Evolutionary conservation across 2,329 filamentous ascomycete genomes (phyloP).

Genomic region (Talaromyces sp.): DNA sequence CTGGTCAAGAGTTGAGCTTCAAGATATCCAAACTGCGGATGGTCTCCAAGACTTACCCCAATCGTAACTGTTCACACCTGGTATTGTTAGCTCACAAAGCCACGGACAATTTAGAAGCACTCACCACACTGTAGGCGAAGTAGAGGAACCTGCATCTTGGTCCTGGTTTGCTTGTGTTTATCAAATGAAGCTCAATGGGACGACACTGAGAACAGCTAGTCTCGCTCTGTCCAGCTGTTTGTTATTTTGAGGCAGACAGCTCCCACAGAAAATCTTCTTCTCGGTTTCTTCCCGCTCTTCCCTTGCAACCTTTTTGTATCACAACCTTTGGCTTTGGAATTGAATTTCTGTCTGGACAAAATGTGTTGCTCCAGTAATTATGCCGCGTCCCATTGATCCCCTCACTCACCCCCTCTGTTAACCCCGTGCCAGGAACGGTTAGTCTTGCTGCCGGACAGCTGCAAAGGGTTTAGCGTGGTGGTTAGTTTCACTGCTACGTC

Average conservation of each 20-base stretch:
- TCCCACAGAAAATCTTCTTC: background rate
- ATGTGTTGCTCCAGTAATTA: background rate
- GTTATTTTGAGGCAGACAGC: background rate
- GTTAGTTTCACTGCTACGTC: background rate
- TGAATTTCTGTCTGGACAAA: background rate
- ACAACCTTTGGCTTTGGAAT: background rate
- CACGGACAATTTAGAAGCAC: conserved; percentile 15
- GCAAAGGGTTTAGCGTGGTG: conserved; percentile 2
- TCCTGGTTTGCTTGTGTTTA: background rate
- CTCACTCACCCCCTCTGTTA: conserved; percentile 6
- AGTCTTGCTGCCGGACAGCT: background rate
- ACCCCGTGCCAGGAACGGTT: conserved; percentile 11
- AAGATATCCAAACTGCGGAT: conserved; percentile 20
- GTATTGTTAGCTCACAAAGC: conserved; percentile 1
- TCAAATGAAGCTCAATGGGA: background rate
- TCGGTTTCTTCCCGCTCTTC: background rate
- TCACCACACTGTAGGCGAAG: conserved; percentile 67
- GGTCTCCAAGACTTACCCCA: conserved; percentile 62
- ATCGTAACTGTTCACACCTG: conserved; percentile 96
- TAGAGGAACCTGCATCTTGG: conserved; percentile 70
- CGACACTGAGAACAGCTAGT: conserved; percentile 8
- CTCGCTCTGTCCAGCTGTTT: background rate
- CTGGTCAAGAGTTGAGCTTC: conserved; percentile 38
- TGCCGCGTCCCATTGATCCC: background rate
- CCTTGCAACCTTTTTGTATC: background rate